Evolutionary conservation across 164 flowering plant genomes (phyloP), one percentile per base, ranked within the genome.

Genomic region (Nelumbo lutea): DNA sequence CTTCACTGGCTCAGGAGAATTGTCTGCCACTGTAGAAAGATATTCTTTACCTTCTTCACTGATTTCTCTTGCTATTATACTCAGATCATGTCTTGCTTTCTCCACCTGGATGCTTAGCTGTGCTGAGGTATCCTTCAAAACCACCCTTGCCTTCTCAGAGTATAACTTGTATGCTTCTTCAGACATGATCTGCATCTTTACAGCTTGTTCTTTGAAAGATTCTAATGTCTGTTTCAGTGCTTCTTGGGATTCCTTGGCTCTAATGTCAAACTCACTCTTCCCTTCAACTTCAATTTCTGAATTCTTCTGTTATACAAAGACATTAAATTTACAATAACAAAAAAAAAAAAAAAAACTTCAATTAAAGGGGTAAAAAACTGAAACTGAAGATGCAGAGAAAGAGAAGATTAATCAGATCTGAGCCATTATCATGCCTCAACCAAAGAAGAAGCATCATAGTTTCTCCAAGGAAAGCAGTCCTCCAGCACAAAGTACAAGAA

Each of bases 81-180:
- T 73, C 81, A 93, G 73, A 80, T 95, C 96, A 44, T 79, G 61
- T 47, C 78, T 80, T 9, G 99, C 86, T 79, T 88, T 85, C 39
- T 92, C 93, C 13, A 97, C 90, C 71, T 95, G 88, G 66, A 86
- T 82, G 72, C 87, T 90, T 68, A 90, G 72, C 71, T 83, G 80
- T 70, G 82, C 87, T 2, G 91, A 80, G 64, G 90, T 73, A 65
- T 95, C 93, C 68, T 82, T 83, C 60, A 95, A 66, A 59, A 86
- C 47, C 42, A 84, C 76, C 66, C 68, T 45, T 7, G 97, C 93
- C 73, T 86, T 88, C 63, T 83, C 76, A 1, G 87, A 84, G 79
- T 91, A 90, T 61, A 78, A 46, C 47, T 88, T 89, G 61, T 88
- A 94, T 38, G 93, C 97, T 79, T 91, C 98, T 70, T 84, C 85